Evolutionary conservation across 106 monocot species (phyloP).

Genomic region (Dactylorhiza incarnata): DNA sequence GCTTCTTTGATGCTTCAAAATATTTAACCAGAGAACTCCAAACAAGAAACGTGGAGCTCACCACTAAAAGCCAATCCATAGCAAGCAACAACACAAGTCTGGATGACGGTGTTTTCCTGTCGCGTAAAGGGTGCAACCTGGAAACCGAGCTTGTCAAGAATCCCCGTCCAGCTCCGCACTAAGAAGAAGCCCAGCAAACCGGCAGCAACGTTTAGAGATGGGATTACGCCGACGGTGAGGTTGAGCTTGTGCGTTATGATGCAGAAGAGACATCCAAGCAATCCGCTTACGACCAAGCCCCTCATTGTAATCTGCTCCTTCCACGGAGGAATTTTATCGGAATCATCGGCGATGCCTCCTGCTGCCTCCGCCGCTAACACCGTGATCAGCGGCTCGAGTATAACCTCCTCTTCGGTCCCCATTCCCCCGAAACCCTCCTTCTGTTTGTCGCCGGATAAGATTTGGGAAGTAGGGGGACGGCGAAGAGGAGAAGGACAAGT

Average conservation of each 20-base stretch:
- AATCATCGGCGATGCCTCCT: not conserved
- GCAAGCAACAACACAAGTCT: slow-evolving; percentile 98
- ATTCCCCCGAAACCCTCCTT: not conserved
- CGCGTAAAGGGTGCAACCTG: slow-evolving; percentile 51
- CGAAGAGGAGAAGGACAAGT: too few species aligned
- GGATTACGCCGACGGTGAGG: slow-evolving; percentile 92
- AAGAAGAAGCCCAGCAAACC: slow-evolving; percentile 87
- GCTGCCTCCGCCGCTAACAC: not conserved
- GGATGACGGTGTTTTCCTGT: slow-evolving; percentile 97
- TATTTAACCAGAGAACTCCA: not conserved
- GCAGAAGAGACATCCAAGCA: slow-evolving; percentile 81
- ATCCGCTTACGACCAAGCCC: slow-evolving; percentile 60
- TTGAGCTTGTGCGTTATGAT: slow-evolving; percentile 96
- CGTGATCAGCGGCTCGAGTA: slow-evolving; percentile 39
- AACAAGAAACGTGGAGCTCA: slow-evolving; percentile 14
- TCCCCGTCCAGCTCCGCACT: slow-evolving; percentile 68
- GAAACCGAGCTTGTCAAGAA: slow-evolving; percentile 45
- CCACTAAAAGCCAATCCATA: slow-evolving; percentile 91
- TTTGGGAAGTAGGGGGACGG: too few species aligned
- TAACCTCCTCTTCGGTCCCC: slow-evolving; percentile 18
- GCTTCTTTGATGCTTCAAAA: not conserved
- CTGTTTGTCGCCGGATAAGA: not conserved
- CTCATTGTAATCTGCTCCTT: slow-evolving; percentile 76
- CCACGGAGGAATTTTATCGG: slow-evolving; percentile 51
- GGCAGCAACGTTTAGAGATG: slow-evolving; percentile 91